Evolutionary conservation across 495 filamentous ascomycete species (phyloP).

Genomic region (Aspergillus bertholletiae): DNA sequence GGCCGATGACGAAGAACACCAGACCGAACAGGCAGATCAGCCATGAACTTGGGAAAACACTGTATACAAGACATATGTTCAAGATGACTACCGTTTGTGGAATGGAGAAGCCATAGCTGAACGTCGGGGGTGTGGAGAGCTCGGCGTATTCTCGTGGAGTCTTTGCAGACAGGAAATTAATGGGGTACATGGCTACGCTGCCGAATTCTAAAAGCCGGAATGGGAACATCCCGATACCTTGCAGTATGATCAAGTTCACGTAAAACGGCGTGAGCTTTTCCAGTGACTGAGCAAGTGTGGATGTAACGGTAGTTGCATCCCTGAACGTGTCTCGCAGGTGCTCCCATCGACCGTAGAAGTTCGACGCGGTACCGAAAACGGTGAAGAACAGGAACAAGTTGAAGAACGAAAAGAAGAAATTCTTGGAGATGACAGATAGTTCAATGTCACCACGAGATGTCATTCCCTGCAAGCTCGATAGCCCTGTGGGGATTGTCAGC

Average conservation of each 20-base stretch:
- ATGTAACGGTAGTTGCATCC: slow-evolving; percentile 76
- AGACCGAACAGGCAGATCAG: slow-evolving; percentile 79
- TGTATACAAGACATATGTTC: slow-evolving; percentile 94
- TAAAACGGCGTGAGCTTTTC: slow-evolving; percentile 77
- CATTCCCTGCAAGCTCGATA: slow-evolving; percentile 89
- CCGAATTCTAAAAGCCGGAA: slow-evolving; percentile 91
- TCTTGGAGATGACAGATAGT: slow-evolving; percentile 92
- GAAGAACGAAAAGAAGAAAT: slow-evolving; percentile 99
- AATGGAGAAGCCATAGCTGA: slow-evolving; percentile 94
- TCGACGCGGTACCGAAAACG: slow-evolving; percentile 77
- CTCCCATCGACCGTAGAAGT: slow-evolving; percentile 63
- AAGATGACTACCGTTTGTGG: slow-evolving; percentile 88
- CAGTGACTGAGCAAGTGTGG: slow-evolving; percentile 70
- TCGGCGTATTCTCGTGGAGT: slow-evolving; percentile 91
- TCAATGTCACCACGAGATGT: slow-evolving; percentile 94
- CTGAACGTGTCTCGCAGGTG: slow-evolving; percentile 68
- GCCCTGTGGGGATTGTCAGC: slow-evolving; percentile 36
- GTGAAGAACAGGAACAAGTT: slow-evolving; percentile 97
- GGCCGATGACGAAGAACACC: slow-evolving; percentile 82
- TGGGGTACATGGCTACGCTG: slow-evolving; percentile 77
- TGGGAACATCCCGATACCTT: slow-evolving; percentile 87
- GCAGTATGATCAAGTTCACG: slow-evolving; percentile 89
- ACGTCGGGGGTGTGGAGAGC: slow-evolving; percentile 75
- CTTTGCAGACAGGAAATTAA: slow-evolving; percentile 71
- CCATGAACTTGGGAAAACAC: slow-evolving; percentile 78